Evolutionary conservation across 1,284 basidiomycete genomes (phyloP).

Genomic region (Ceratobasidium sp.): DNA sequence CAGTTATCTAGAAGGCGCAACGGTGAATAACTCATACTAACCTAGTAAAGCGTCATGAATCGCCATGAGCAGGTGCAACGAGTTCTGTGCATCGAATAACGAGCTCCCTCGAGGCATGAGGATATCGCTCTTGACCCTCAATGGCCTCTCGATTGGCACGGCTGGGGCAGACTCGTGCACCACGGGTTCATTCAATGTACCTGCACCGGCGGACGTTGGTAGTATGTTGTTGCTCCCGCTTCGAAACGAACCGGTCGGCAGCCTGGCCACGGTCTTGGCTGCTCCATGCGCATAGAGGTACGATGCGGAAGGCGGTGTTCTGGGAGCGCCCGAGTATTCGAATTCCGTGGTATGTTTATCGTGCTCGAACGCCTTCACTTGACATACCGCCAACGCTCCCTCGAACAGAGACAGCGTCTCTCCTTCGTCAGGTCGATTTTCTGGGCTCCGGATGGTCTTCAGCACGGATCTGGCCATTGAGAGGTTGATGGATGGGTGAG

Average conservation of each 20-base stretch:
- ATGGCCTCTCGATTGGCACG: neutral
- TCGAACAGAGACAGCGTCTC: neutral
- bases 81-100: neutral
- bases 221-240: neutral
- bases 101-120: neutral
- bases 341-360: too few species aligned
- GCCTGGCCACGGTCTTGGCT: neutral
- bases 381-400: neutral
- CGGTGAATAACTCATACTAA: neutral
- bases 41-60: slow-evolving; percentile 15
- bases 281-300: neutral
- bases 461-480: neutral
- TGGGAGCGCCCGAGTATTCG: neutral
- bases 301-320: neutral
- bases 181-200: neutral
- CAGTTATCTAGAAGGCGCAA: neutral
- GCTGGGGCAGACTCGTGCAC: neutral
- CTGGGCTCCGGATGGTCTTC: neutral
- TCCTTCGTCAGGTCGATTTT: slow-evolving; percentile 10
- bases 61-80: slow-evolving; percentile 15
- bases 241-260: neutral
- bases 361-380: neutral
- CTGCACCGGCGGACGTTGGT: neutral
- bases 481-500: too few species aligned
- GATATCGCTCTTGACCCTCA: slow-evolving; percentile 8